Evolutionary conservation across 169 alveolate genomes (phyloP), one percentile per base, ranked within the genome.

Genomic region (Perkinsus marinus): DNA sequence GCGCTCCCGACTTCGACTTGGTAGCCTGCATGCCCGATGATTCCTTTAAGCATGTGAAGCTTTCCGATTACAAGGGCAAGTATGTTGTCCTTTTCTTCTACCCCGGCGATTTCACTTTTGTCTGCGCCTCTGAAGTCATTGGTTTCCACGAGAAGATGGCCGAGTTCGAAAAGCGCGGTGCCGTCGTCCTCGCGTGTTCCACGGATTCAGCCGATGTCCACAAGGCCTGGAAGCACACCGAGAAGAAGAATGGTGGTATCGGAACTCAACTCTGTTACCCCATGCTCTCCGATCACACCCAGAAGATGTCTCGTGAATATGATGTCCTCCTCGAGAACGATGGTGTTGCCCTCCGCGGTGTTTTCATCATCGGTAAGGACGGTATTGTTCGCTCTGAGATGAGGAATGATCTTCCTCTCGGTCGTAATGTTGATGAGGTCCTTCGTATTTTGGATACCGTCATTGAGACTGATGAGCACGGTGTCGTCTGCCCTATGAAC

Each of bases 51-150:
- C 97, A 94, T 90, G 94, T 99, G 22, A 94, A 96, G 68, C 95
- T 98, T 92, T 39, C 96, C 39, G 98, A 98, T 93, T 99, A 95
- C 97, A 95, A 95, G 91, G 99, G 99, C 39, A 96, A 97, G 96
- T 98, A 98, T 95, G 98, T 98, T 6, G 97, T 98, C 43, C 96
- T 99, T 39, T 99, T 98, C 98, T 98, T 98, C 97, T 99, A 98
- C 95, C 99, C 99, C 38, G 95, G 98, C 93, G 99, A 99, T 94
- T 99, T 99, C 96, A 99, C 99, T 43, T 99, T 98, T 92, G 99
- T 99, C 43, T 99, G 99, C 95, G 99, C 99, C 43, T 98, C 99
- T 43, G 99, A 99, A 95, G 98, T 99, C 90, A 95, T 97, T 90
- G 99, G 99, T 39, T 98, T 98, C 96, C 95, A 97, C 94, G 98